Conservation (phyloP, 1,284 basidiomycete genomes). For the Tremellales sp. region DNA sequence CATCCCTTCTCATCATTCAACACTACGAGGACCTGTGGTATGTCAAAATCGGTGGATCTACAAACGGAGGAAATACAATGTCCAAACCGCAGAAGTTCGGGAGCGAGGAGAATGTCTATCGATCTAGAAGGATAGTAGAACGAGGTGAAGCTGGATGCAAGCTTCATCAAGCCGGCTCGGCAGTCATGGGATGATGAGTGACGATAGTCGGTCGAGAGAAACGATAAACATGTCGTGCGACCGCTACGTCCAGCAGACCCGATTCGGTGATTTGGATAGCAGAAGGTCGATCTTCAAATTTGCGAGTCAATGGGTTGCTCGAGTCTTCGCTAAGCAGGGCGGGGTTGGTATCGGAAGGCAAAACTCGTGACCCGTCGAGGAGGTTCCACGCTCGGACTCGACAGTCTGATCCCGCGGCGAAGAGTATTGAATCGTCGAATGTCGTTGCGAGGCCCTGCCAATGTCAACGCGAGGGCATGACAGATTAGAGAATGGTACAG, state of each 20-base stretch:
- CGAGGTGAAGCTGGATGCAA: too few relatives aligned
- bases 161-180: too few relatives aligned
- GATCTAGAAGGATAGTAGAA: too few relatives aligned
- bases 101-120: too few relatives aligned
- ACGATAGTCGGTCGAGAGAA: too few relatives aligned
- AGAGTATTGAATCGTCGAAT: constrained; percentile 28
- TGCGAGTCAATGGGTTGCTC: neutral
- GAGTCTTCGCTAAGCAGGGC: neutral
- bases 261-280: neutral
- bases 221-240: neutral
- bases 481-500: neutral
- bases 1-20: neutral
- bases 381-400: constrained; percentile 30
- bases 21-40: too few relatives aligned
- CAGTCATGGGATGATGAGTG: too few relatives aligned
- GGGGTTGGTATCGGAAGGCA: neutral
- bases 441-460: constrained; percentile 27
- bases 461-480: neutral
- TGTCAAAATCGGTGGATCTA: too few relatives aligned
- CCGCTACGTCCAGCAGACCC: neutral
- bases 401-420: constrained; percentile 33
- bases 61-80: too few relatives aligned
- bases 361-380: neutral
- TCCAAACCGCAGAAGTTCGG: too few relatives aligned
- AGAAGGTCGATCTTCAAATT: neutral